Conservation (phyloP, 2,329 filamentous ascomycete genomes). For the Stachybotrys chartarum region DNA sequence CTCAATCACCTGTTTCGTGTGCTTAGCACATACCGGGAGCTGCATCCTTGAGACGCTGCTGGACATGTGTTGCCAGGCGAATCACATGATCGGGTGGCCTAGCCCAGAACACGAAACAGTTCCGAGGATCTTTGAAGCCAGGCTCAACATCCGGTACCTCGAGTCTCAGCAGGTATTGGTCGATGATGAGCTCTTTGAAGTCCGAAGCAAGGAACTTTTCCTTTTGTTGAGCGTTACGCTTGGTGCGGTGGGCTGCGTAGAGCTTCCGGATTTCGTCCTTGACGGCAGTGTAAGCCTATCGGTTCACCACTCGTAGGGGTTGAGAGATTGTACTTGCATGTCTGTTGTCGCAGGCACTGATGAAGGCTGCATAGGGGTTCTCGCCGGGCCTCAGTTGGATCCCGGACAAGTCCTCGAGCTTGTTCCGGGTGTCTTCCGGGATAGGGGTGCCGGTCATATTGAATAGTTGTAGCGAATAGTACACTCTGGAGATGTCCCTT, state of each 20-base stretch:
- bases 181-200: slow-evolving; percentile 66
- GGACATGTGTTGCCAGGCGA: slow-evolving; percentile 59
- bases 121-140: slow-evolving; percentile 64
- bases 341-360: slow-evolving; percentile 58
- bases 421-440: slow-evolving; percentile 34
- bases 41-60: slow-evolving; percentile 54
- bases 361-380: slow-evolving; percentile 73
- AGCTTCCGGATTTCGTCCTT: slow-evolving; percentile 61
- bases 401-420: slow-evolving; percentile 48
- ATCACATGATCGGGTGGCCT: slow-evolving; percentile 69
- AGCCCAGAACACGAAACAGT: slow-evolving; percentile 86
- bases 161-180: slow-evolving; percentile 67
- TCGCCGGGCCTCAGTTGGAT: slow-evolving; percentile 41
- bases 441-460: slow-evolving; percentile 11
- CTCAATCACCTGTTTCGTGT: neutral
- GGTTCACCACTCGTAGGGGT: too few relatives aligned
- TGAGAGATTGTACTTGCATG: slow-evolving; percentile 41
- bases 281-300: neutral
- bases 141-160: slow-evolving; percentile 57
- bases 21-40: slow-evolving; percentile 57
- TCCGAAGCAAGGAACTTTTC: slow-evolving; percentile 61
- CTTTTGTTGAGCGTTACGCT: slow-evolving; percentile 69
- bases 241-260: slow-evolving; percentile 68
- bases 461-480: neutral
- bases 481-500: neutral